Base-by-base conservation (phyloP, 177 flowering plant species). In the Vitis hybrid region DNA sequence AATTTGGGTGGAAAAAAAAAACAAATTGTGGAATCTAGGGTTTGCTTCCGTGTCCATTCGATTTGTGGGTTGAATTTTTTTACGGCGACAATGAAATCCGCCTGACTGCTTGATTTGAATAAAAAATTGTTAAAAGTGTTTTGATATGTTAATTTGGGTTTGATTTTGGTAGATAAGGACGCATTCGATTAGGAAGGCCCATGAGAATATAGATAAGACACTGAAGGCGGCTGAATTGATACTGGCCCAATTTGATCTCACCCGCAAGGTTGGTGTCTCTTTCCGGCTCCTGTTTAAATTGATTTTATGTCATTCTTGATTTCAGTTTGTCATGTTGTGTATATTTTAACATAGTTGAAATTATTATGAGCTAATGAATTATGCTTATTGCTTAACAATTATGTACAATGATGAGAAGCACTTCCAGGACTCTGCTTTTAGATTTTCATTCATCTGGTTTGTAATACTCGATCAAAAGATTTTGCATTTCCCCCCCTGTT, bases 181-280 rank as follows among this genome's bases (percentile, higher is more conserved):
- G 72, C 97, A 91, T 79, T 80, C 97, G 5, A 90, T 95, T 32
- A 67, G 99, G 73, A 86, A 79, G 70, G 98, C 99, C 11, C 98
- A 96, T 45, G 99, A 95, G 83, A 96, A 92, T 70, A 92, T 96
- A n/a, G 97, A 96, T 68, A 91, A 85, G 84, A 87, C 97, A 12
- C 69, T 93, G 81, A 96, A 93, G 83, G 81, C 91, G 40, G 97
- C 97, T 0, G 98, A 96, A 69, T 82, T 79, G 68, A 85, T 93
- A 55, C 78, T 96, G 62, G 81, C 67, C 1, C 93, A 89, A 74
- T 93, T 91, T 26, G 98, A 96, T 74, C 87, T 90, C 23, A 69
- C 84, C 1, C 92, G 92, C 60, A 85, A 90, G 99, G 99, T 95
- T 60, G 12, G 64, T 73, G n/a, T 19, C 5, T 23, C 60, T 23